A percentile compares a stretch with the other conserved stretches of the same genome.
Conservation (phyloP, 306 rosid genomes). For the Quercus mongolica region DNA sequence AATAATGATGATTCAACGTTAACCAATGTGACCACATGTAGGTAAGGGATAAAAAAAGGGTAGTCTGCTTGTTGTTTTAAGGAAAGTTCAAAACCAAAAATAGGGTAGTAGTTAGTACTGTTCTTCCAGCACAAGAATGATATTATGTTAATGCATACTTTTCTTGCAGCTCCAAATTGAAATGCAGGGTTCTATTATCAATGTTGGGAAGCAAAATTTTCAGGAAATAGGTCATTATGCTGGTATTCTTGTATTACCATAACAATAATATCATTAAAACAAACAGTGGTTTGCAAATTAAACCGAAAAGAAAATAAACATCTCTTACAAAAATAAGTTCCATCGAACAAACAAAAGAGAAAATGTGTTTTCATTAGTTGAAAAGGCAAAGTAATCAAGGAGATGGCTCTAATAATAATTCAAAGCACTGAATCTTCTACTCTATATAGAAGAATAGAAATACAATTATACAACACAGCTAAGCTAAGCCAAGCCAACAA, state of each 20-base stretch:
- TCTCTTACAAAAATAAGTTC: neutral
- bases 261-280: neutral
- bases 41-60: neutral
- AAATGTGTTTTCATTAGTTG: neutral
- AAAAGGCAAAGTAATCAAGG: no score
- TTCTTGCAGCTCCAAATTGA: neutral
- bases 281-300: neutral
- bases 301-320: neutral
- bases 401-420: no score
- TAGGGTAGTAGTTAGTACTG: no score
- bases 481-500: no score
- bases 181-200: neutral
- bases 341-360: neutral
- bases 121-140: neutral
- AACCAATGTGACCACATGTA: neutral
- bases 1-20: neutral
- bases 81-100: no score
- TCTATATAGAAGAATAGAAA: no score
- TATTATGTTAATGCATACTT: neutral
- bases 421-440: no score
- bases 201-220: neutral
- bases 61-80: no score
- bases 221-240: neutral
- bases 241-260: neutral
- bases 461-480: no score